Conservation (phyloP, 306 rosid species). For the Cyamopsis tetragonoloba region DNA sequence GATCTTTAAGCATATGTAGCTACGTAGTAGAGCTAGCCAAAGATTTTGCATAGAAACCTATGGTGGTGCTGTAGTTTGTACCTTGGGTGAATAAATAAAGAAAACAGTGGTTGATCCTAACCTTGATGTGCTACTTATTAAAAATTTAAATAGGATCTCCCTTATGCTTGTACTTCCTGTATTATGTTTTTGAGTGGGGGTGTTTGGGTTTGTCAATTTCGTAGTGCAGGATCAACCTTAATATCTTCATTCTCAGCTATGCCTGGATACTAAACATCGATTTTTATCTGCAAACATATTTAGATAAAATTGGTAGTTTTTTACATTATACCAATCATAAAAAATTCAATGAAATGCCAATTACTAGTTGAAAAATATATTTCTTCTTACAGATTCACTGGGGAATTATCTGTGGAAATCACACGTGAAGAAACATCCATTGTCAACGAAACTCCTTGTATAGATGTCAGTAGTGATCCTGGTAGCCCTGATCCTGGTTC, state of each 20-base stretch:
- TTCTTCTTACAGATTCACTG: constrained; percentile 48
- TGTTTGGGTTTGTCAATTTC: not conserved
- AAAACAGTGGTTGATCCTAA: not conserved
- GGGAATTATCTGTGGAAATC: constrained; percentile 34
- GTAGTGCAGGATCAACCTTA: not conserved
- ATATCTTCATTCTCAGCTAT: constrained; percentile 11
- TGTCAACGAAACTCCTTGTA: constrained; percentile 55
- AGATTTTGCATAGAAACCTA: not conserved
- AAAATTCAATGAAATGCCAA: not conserved
- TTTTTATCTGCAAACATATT: not conserved
- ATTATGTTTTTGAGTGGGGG: constrained; percentile 7
- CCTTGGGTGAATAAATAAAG: not conserved
- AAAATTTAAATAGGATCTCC: not conserved
- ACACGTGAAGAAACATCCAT: constrained; percentile 45
- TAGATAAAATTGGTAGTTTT: not conserved
- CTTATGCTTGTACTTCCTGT: not conserved
- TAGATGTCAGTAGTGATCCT: constrained; percentile 23
- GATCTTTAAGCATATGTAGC: not conserved
- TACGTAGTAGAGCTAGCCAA: not conserved
- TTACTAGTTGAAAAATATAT: constrained; percentile 27
- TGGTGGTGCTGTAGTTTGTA: not conserved
- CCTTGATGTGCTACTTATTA: constrained; percentile 12
- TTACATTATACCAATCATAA: not conserved
- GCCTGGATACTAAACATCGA: not conserved
- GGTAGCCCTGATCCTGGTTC: constrained; percentile 51